Conservation (phyloP, 1,284 basidiomycete genomes). For the Inonotus obliquus region DNA sequence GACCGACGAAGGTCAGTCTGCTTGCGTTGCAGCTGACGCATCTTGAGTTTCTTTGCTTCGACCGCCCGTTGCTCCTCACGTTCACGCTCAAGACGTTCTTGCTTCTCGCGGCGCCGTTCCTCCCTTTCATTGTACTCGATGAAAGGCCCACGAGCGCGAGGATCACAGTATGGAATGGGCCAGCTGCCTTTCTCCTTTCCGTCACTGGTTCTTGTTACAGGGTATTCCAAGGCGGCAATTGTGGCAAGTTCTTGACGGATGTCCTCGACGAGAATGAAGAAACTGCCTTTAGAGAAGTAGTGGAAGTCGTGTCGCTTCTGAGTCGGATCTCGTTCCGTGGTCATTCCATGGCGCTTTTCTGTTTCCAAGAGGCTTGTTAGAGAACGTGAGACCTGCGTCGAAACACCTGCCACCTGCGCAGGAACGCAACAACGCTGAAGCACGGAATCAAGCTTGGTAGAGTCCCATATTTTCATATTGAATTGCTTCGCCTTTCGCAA, state of each 20-base stretch:
- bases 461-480: conserved; percentile 87
- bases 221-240: conserved; percentile 63
- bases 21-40: conserved; percentile 38
- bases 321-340: conserved; percentile 82
- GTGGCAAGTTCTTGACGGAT: conserved; percentile 75
- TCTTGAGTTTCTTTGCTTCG: conserved; percentile 33
- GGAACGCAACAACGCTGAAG: conserved; percentile 54
- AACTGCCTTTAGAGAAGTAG: conserved; percentile 80
- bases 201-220: conserved; percentile 45
- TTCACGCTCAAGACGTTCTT: conserved; percentile 46
- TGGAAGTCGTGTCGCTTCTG: conserved; percentile 84
- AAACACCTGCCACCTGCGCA: conserved; percentile 22
- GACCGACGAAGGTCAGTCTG: conserved; percentile 67
- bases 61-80: conserved; percentile 39
- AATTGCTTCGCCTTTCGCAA: conserved; percentile 74
- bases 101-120: conserved; percentile 56
- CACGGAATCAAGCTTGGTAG: conserved; percentile 71
- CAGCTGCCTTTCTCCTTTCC: conserved; percentile 51
- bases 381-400: conserved; percentile 27
- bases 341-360: conserved; percentile 84
- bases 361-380: conserved; percentile 74
- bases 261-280: conserved; percentile 90
- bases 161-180: conserved; percentile 72
- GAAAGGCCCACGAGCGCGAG: conserved; percentile 65
- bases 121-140: conserved; percentile 69